Evolutionary conservation across 495 filamentous ascomycete genomes (phyloP).

Genomic region (Aspergillus baeticus): DNA sequence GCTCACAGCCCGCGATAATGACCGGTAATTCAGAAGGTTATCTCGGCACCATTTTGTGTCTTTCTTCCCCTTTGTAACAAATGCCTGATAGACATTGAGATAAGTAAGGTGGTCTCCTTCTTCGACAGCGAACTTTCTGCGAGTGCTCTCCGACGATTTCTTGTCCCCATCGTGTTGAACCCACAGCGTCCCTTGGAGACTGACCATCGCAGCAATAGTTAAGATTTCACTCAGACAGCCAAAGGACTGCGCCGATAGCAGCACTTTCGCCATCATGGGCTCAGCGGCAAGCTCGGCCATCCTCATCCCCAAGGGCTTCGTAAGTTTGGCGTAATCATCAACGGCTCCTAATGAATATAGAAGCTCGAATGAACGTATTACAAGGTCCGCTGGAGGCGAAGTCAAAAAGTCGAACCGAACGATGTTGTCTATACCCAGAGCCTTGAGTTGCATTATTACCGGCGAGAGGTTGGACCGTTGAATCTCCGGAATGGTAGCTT

Average conservation of each 20-base stretch:
- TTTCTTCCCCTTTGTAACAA: conserved; percentile 81
- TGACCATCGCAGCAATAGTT: conserved; percentile 93
- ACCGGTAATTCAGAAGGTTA: conserved; percentile 82
- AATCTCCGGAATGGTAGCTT: conserved; percentile 83
- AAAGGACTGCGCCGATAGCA: conserved; percentile 75
- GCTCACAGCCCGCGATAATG: conserved; percentile 78
- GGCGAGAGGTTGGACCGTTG: conserved; percentile 92
- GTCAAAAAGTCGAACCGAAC: conserved; percentile 89
- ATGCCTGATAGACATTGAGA: conserved; percentile 90
- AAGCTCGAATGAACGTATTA: conserved; percentile 84
- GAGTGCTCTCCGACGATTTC: conserved; percentile 67
- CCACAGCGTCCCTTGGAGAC: conserved; percentile 77
- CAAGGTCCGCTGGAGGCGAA: conserved; percentile 80
- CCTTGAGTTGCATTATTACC: conserved; percentile 89
- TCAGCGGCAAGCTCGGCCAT: conserved; percentile 97
- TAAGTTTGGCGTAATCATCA: conserved; percentile 89
- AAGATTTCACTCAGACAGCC: conserved; percentile 82
- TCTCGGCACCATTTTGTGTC: conserved; percentile 85
- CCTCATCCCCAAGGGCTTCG: conserved; percentile 76
- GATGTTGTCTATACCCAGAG: conserved; percentile 94
- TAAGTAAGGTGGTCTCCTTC: conserved; percentile 96
- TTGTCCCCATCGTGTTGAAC: conserved; percentile 75
- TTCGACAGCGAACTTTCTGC: conserved; percentile 83
- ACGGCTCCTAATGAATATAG: conserved; percentile 87
- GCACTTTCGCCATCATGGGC: conserved; percentile 93